Base-by-base conservation (phyloP, 495 filamentous ascomycete species). In the Entonaema liquescens region DNA sequence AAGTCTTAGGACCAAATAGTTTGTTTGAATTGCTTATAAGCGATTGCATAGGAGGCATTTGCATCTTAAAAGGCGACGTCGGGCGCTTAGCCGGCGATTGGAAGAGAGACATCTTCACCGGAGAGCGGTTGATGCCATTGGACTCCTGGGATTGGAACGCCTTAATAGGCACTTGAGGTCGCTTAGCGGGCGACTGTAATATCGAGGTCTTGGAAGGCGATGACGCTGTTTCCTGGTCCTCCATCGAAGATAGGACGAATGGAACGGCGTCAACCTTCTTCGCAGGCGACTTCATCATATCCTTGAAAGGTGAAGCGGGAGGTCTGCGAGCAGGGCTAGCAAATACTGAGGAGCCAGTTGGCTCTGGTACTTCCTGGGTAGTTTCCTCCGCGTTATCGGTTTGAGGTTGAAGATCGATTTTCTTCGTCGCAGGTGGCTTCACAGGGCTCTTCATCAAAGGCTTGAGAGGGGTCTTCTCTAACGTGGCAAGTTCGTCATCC, bases 401-500 rank as follows among this genome's bases (percentile, higher is more conserved):
- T 0, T 62, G 62, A 1, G 54, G 47, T 3, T 68, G 71, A 17
- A 53, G 53, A 3, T 72, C 69, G 28, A 73, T 69, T 33, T 78
- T 81, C 57, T 79, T 79, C 19, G 70, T 65, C 35, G 36, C 69
- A 0, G 78, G 72, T 23, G 80, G 74, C 70, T 81, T 83, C 8
- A 84, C 62, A 2, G 86, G 85, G 38, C 79, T 81, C 76, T 82
- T 84, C 78, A 78, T 79, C 62, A 86, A 72, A 3, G 82, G 78
- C 62, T 82, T 79, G 15, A 84, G 77, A 5, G 81, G 81, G 1
- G 80, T 78, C 57, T 86, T 85, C 68, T 86, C 84, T 19, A 79
- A 75, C 9, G 79, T 80, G n/a, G 81, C 83, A 19, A 87, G 79
- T 69, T 88, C 86, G 58, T 87, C 85, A 36, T 88, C 85, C 5